Evolutionary conservation across 169 alveolate species (phyloP).

Genomic region (Toxoplasma gondii): DNA sequence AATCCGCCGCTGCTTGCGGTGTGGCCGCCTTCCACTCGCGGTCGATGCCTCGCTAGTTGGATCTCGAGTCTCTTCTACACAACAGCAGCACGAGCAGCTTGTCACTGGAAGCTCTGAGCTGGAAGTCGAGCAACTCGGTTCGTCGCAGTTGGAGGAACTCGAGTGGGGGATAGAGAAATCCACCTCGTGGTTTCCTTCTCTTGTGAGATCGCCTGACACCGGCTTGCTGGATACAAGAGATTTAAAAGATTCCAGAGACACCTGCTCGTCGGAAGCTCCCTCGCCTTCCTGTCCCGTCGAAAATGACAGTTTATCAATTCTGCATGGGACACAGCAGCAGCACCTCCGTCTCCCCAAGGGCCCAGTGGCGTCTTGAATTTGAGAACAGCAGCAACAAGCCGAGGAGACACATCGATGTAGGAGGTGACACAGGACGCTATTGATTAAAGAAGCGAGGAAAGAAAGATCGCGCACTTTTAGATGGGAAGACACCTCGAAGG

Average conservation of each 20-base stretch:
- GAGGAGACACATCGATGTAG: constrained; percentile 7
- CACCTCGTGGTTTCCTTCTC: too few relatives aligned
- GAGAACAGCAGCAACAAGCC: neutral
- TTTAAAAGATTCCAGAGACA: too few relatives aligned
- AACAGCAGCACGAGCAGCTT: constrained; percentile 7
- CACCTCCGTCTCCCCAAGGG: neutral
- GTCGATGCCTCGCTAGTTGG: neutral
- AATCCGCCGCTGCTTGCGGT: neutral
- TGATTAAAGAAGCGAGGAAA: neutral
- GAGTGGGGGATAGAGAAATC: too few relatives aligned
- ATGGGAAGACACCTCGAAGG: constrained; percentile 5
- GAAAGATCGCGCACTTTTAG: neutral
- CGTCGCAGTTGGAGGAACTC: too few relatives aligned
- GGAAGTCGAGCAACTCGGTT: neutral
- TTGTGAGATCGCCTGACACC: too few relatives aligned
- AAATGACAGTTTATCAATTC: too few relatives aligned
- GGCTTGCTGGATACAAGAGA: too few relatives aligned
- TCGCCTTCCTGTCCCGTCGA: too few relatives aligned
- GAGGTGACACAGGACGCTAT: neutral
- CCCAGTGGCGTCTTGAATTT: neutral
- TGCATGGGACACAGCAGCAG: neutral
- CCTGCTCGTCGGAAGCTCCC: too few relatives aligned
- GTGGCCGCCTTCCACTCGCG: neutral
- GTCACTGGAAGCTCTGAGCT: neutral
- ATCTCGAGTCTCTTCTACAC: neutral